These are phyloP conservation scores for Vigna unguiculata DNA, from an alignment of 306 rosid genomes.

Conservation along the genomic window DNA sequence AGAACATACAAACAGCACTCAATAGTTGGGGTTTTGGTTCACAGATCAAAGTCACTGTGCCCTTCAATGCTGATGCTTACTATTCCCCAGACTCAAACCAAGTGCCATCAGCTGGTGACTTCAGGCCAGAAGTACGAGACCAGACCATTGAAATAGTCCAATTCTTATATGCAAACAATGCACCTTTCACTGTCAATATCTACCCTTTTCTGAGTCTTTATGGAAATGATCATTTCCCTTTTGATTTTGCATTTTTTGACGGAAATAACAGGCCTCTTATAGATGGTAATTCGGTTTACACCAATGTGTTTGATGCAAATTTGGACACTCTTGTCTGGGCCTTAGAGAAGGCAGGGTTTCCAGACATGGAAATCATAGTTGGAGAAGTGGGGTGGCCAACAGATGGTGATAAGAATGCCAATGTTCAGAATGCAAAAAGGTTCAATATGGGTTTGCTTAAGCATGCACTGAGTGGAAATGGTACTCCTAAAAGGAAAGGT, in stretches of 20 bases:
- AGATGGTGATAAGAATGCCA: slow-evolving; percentile 77
- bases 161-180: slow-evolving; percentile 61
- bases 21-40: slow-evolving; percentile 65
- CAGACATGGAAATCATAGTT: slow-evolving; percentile 63
- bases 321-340: slow-evolving; percentile 78
- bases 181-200: slow-evolving; percentile 87
- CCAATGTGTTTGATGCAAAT: slow-evolving; percentile 89
- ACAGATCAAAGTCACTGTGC: slow-evolving; percentile 82
- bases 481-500: slow-evolving; percentile 74
- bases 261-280: slow-evolving; percentile 63
- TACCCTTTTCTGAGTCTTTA: slow-evolving; percentile 89
- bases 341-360: slow-evolving; percentile 70
- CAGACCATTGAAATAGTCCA: slow-evolving; percentile 64
- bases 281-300: slow-evolving; percentile 71
- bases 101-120: slow-evolving; percentile 91
- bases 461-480: slow-evolving; percentile 68
- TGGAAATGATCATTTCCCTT: slow-evolving; percentile 74
- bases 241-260: slow-evolving; percentile 89
- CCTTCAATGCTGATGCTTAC: slow-evolving; percentile 95
- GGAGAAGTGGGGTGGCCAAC: slow-evolving; percentile 98
- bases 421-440: slow-evolving; percentile 62
- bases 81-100: slow-evolving; percentile 80
- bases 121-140: slow-evolving; percentile 76
- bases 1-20: slow-evolving; percentile 80
- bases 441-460: slow-evolving; percentile 76